Base-by-base conservation (phyloP, 73 alveolate genomes). In the Paramecium sonneborni region DNA sequence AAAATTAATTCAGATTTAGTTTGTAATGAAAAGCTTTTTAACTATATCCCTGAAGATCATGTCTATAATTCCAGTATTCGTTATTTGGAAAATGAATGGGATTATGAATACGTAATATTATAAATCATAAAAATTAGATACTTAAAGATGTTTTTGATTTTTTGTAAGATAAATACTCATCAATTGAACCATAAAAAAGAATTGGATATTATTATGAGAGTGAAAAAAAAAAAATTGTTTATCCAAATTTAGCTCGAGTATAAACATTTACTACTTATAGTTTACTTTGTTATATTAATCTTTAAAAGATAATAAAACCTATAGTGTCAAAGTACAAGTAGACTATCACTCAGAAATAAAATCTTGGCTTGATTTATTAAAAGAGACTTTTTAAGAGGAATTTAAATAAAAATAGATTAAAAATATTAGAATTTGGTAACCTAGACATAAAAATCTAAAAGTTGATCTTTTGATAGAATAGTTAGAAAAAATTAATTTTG, bases 211-310 rank as follows among this genome's bases (percentile, higher is more conserved):
- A 72, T 32, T 20, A 15, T 34, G 86, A 38, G 10, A 38, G 32
- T 35, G 57, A 21, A 34, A 72, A 72, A 38, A 72, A 41, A 38
- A 32, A 38, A 38, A 5, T 34, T 8, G 44, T 72, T 7, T 72
- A 72, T 72, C 57, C 57, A 3, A 72, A 72, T 72, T 72, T 72
- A 38, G 58, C 55, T 28, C n/a, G 57, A 72, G 86, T 72, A 72
- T 18, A 15, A 1, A 72, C 10, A 32, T 72, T 72, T 38, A 72
- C 18, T 62, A 62, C 20, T 62, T 52, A 14, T 62, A 62, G 84
- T 62, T 62, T 32, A 62, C 84, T 2, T 62, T 62, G 10, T 23
- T 62, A 0, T 62, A 62, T 6, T 26, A 32, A 21, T 62, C 84
- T 30, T 32, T 32, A 62, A 62, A 28, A 62, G 84, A 62, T 28